Evolutionary conservation across 768 basidiomycete species (phyloP).

Genomic region (Mrakia frigida): DNA sequence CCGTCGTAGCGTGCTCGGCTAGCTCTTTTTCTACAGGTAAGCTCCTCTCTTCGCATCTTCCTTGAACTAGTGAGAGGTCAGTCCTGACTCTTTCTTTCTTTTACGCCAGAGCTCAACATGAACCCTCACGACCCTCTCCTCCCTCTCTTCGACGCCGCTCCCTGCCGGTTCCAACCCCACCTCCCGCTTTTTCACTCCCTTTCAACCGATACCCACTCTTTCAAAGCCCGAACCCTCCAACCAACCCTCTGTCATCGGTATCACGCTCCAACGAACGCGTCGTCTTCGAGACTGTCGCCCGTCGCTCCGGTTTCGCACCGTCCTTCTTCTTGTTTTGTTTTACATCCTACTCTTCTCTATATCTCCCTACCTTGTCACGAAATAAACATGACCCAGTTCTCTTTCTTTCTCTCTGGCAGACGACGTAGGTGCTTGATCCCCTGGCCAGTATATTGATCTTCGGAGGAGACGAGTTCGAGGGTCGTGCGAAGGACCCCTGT

Average conservation of each 20-base stretch:
- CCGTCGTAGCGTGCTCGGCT: slow-evolving; percentile 3
- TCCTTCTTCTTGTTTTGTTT: neutral
- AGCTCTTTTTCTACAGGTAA: neutral
- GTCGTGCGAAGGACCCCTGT: neutral
- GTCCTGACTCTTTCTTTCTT: slow-evolving; percentile 7
- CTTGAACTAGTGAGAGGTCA: neutral
- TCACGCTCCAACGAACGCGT: no score
- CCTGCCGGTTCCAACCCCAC: neutral
- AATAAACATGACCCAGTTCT: neutral
- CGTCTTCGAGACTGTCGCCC: neutral
- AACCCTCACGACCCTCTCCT: neutral
- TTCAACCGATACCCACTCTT: neutral
- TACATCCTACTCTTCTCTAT: neutral
- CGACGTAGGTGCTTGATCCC: no score
- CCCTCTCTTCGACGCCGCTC: neutral
- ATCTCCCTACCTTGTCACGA: neutral
- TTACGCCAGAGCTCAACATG: neutral
- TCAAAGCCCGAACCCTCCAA: neutral
- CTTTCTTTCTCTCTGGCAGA: no score
- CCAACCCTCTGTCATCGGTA: neutral
- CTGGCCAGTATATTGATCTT: no score
- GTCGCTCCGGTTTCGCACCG: neutral
- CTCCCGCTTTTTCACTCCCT: neutral
- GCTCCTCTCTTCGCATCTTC: neutral
- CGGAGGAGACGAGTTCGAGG: neutral